Conservation (phyloP, 306 rosid species). For the Lathyrus tuberosus region DNA sequence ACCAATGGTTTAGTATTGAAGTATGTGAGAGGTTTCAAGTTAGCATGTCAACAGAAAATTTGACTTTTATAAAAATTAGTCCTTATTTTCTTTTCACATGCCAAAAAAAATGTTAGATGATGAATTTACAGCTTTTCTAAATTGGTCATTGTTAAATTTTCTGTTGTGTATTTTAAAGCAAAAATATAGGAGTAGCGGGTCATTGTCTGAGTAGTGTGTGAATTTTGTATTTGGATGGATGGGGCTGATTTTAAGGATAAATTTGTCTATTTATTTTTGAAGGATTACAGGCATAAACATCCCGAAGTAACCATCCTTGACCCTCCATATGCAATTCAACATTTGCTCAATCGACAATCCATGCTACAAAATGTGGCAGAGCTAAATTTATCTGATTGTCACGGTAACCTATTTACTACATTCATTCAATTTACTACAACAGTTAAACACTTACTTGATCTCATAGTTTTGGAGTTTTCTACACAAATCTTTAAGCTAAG, state of each 20-base stretch:
- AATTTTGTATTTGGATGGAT: constrained; percentile 4
- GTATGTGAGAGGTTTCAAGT: neutral
- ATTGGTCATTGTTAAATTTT: neutral
- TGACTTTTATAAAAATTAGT: neutral
- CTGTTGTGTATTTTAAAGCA: neutral
- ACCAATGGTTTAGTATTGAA: constrained; percentile 4
- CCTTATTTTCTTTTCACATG: neutral
- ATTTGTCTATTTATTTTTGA: constrained; percentile 35
- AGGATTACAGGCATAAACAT: constrained; percentile 51
- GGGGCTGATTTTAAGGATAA: neutral
- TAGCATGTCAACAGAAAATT: neutral
- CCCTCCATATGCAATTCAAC: constrained; percentile 56
- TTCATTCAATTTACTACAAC: neutral
- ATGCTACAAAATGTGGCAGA: constrained; percentile 61
- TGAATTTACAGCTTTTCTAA: neutral
- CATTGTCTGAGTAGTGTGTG: neutral
- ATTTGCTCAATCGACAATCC: constrained; percentile 56
- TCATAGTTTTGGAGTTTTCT: constrained; percentile 16
- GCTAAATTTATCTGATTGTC: constrained; percentile 51
- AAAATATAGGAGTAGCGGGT: neutral
- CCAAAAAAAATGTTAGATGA: neutral
- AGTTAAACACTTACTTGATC: constrained; percentile 3
- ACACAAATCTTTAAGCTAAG: constrained; percentile 7
- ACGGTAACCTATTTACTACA: constrained; percentile 45
- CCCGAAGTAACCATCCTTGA: constrained; percentile 54